These are phyloP conservation scores for Diutina sp. DNA, from an alignment of 1,139 yeast genomes.

Conservation along the genomic window DNA sequence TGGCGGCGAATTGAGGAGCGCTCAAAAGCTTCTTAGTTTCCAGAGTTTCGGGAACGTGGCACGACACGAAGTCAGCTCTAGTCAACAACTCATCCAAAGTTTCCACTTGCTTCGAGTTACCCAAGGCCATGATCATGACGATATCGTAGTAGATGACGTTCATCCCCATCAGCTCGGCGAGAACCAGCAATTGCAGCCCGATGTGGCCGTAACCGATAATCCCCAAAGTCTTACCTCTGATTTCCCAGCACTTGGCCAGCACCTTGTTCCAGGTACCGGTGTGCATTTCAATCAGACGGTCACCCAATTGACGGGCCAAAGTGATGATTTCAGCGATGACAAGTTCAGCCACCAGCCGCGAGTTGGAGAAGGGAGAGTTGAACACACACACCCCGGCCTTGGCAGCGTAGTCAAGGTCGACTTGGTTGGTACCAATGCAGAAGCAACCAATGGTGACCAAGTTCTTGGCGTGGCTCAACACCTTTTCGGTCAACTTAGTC, in stretches of 20 bases:
- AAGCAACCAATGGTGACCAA: slow-evolving; percentile 91
- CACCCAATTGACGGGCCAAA: slow-evolving; percentile 93
- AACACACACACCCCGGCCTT: slow-evolving; percentile 89
- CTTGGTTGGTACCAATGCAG: slow-evolving; percentile 99
- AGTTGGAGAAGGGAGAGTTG: slow-evolving; percentile 97
- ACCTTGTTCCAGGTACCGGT: slow-evolving; percentile 98
- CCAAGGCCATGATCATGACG: slow-evolving; percentile 87
- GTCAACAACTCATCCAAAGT: slow-evolving; percentile 72
- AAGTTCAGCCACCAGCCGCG: slow-evolving; percentile 96
- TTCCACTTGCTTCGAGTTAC: slow-evolving; percentile 90
- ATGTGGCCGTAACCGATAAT: slow-evolving; percentile 97
- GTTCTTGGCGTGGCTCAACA: slow-evolving; percentile 77
- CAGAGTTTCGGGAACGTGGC: slow-evolving; percentile 90
- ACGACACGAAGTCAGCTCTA: slow-evolving; percentile 77
- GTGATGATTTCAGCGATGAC: slow-evolving; percentile 92
- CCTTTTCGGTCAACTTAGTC: slow-evolving; percentile 72
- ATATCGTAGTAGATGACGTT: slow-evolving; percentile 90
- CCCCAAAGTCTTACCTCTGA: slow-evolving; percentile 96
- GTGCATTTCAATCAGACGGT: slow-evolving; percentile 92
- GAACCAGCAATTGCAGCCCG: slow-evolving; percentile 91
- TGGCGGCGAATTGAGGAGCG: slow-evolving; percentile 84
- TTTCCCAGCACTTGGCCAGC: slow-evolving; percentile 93
- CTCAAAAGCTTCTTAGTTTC: slow-evolving; percentile 88
- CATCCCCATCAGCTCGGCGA: slow-evolving; percentile 98
- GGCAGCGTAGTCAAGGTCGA: slow-evolving; percentile 86